A percentile compares a stretch with the other conserved stretches of the same genome.
phyloP scores from a whole-genome alignment of 768 basidiomycete genomes.

The Gymnopilus dilepis region DNA sequence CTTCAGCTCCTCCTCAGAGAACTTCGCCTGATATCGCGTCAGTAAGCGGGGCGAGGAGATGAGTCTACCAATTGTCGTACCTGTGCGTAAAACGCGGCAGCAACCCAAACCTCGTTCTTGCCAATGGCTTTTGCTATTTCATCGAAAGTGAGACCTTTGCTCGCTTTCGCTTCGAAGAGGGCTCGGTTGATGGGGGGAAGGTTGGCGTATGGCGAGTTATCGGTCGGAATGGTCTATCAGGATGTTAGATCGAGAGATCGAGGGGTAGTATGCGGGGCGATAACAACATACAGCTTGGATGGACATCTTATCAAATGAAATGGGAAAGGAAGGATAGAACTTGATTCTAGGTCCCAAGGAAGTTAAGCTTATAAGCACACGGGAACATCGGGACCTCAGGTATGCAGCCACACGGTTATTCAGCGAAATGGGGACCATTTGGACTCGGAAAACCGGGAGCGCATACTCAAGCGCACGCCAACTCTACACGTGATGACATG shows the following conservation, averaged over 20 bases:
- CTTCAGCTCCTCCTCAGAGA: conserved; percentile 61
- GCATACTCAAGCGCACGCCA: conserved; percentile 9
- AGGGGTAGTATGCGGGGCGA: not conserved
- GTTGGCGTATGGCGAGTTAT: conserved; percentile 49
- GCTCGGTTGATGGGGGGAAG: conserved; percentile 54
- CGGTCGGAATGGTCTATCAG: conserved; percentile 47
- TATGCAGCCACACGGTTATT: not conserved
- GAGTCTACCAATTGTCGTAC: conserved; percentile 37
- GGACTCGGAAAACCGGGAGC: conserved; percentile 7
- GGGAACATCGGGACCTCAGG: not conserved
- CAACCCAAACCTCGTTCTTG: conserved; percentile 83
- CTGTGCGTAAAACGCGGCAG: conserved; percentile 83
- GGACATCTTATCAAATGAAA: not conserved
- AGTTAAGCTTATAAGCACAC: not conserved
- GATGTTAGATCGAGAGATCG: not conserved
- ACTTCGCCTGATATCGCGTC: conserved; percentile 61
- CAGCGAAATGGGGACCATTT: conserved; percentile 3
- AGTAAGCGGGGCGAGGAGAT: not conserved
- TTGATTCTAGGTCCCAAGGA: not conserved
- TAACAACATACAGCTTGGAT: conserved; percentile 14
- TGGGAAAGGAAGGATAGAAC: conserved; percentile 1
- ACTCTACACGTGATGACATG: conserved; percentile 22
- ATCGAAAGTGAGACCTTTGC: conserved; percentile 75
- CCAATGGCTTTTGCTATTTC: conserved; percentile 67
- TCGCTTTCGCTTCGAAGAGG: conserved; percentile 71